These are phyloP conservation scores for Mycena venus DNA, from an alignment of 768 basidiomycete species.

Conservation along the genomic window DNA sequence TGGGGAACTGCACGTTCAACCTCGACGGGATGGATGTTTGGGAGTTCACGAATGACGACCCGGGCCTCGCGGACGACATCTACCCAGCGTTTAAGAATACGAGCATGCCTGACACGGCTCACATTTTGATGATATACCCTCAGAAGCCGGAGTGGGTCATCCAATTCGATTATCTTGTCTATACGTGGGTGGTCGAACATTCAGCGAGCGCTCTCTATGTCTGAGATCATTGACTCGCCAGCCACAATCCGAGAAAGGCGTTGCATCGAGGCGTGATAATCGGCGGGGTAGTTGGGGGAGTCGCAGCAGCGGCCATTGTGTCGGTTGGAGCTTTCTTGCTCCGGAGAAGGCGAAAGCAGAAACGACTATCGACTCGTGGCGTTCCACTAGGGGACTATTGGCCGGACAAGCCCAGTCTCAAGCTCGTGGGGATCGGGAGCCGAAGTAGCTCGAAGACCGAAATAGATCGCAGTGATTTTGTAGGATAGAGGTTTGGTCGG, in stretches of 20 bases:
- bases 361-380: background rate
- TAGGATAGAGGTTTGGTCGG: too few relatives aligned
- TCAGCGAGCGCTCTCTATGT: too few relatives aligned
- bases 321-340: background rate
- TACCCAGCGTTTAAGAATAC: background rate
- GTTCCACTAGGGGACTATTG: slow-evolving; percentile 11
- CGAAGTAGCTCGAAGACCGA: too few relatives aligned
- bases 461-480: too few relatives aligned
- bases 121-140: slow-evolving; percentile 13
- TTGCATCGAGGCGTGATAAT: slow-evolving; percentile 1
- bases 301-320: background rate
- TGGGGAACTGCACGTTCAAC: background rate
- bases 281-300: slow-evolving; percentile 18
- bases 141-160: background rate
- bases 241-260: background rate
- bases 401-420: slow-evolving; percentile 20
- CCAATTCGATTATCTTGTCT: slow-evolving; percentile 21
- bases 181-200: background rate
- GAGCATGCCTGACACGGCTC: background rate
- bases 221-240: background rate
- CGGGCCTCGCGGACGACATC: background rate
- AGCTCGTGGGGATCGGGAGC: background rate
- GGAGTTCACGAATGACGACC: background rate
- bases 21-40: background rate
- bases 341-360: background rate